phyloP scores from a whole-genome alignment of 176 grass and related monocot species.

The Lolium perenne region DNA sequence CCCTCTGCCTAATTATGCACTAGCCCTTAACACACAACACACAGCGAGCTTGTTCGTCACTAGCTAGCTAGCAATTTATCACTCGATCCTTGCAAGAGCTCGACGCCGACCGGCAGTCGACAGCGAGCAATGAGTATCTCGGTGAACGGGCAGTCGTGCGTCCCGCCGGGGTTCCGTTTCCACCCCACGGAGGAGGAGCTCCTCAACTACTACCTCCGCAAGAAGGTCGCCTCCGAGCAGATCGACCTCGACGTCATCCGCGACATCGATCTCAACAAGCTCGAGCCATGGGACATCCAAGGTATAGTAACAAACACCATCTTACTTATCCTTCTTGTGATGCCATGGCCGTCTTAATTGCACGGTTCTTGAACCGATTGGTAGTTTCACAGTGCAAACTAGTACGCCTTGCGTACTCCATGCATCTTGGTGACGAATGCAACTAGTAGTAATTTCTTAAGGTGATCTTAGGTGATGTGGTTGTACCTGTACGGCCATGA shows the following conservation, averaged over 20 bases:
- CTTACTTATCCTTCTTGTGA: not conserved
- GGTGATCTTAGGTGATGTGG: not conserved
- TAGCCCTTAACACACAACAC: too few species aligned
- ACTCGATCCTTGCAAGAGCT: not conserved
- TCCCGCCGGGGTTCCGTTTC: conserved; percentile 97
- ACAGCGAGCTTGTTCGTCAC: not conserved
- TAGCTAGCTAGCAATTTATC: not conserved
- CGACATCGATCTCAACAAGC: conserved; percentile 98
- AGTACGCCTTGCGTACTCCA: not conserved
- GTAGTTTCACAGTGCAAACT: conserved; percentile 2
- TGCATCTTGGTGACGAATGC: not conserved
- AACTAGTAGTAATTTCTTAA: not conserved
- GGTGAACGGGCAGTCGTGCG: conserved; percentile 95
- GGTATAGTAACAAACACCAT: conserved; percentile 44
- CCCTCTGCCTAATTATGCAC: not conserved
- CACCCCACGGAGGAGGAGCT: conserved; percentile 99
- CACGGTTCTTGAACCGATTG: not conserved
- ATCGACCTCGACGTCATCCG: conserved; percentile 98
- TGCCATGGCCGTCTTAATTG: not conserved
- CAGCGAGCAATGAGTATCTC: conserved; percentile 77
- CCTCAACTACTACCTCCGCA: conserved; percentile 89
- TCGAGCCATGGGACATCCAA: conserved; percentile 99
- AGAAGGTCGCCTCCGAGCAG: conserved; percentile 90
- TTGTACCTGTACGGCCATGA: not conserved
- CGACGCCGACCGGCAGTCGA: not conserved